A percentile compares a stretch with the other conserved stretches of the same genome.
Evolutionary conservation across 495 filamentous ascomycete species (phyloP).

Genomic region (Xylaria grammica): DNA sequence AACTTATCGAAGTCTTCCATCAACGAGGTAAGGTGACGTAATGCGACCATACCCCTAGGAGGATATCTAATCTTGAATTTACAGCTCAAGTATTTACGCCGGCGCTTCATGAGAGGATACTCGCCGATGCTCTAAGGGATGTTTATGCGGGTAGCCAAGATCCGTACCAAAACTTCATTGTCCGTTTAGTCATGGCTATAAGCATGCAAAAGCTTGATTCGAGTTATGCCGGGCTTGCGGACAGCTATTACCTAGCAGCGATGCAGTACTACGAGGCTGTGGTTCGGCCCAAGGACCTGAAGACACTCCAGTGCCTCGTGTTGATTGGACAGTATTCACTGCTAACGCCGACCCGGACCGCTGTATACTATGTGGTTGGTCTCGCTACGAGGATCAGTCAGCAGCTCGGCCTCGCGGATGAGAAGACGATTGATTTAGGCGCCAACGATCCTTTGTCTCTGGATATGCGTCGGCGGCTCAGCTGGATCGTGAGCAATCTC

Average conservation of each 20-base stretch:
- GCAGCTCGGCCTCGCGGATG: slow-evolving; percentile 81
- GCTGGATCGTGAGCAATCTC: slow-evolving; percentile 85
- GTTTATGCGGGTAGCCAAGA: slow-evolving; percentile 78
- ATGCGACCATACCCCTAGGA: not conserved
- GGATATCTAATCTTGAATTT: slow-evolving; percentile 18
- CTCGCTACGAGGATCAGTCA: slow-evolving; percentile 84
- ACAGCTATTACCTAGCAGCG: slow-evolving; percentile 89
- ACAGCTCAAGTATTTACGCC: slow-evolving; percentile 85
- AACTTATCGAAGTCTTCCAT: slow-evolving; percentile 78
- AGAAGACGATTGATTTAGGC: slow-evolving; percentile 74
- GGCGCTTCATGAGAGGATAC: slow-evolving; percentile 80
- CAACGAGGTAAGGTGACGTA: slow-evolving; percentile 67
- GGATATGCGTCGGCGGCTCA: slow-evolving; percentile 85
- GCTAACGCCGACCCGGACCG: slow-evolving; percentile 85
- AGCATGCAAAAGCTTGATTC: slow-evolving; percentile 84
- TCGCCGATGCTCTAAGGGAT: slow-evolving; percentile 74
- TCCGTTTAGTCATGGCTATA: slow-evolving; percentile 89
- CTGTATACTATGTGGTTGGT: slow-evolving; percentile 89
- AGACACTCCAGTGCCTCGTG: slow-evolving; percentile 86
- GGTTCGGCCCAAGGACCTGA: slow-evolving; percentile 78
- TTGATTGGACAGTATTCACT: slow-evolving; percentile 91
- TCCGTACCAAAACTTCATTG: slow-evolving; percentile 81
- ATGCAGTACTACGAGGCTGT: slow-evolving; percentile 79
- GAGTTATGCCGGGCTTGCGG: slow-evolving; percentile 81
- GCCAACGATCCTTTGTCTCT: slow-evolving; percentile 65